Evolutionary conservation across 805 yeast genomes (phyloP), one percentile per base, ranked within the genome.

Genomic region (Candida maesae): DNA sequence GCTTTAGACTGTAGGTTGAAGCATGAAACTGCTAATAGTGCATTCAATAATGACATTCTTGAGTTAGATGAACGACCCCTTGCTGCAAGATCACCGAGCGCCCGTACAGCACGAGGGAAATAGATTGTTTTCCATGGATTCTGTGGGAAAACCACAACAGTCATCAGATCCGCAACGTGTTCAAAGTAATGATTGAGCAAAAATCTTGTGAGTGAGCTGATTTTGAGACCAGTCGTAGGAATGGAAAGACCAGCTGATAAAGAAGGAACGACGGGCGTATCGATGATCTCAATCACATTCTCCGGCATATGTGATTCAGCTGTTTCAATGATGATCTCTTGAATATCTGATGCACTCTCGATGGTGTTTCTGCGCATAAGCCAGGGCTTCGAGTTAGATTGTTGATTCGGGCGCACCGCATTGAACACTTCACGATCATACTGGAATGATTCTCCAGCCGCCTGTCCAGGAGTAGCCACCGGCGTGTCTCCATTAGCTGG

Each of bases 61-160:
- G 95, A 88, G 44, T 77, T 73, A 1, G 90, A 75, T 0, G 95
- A 84, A 38, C 68, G 68, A 0, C 95, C 95, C 30, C 81, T 59
- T 2, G 89, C 80, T 20, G 81, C 75, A 19, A 86, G 63, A 55
- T 88, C 95, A 4, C 95, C 95, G 19, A 88, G 68, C 0, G 95
- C 95, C 68, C 76, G 70, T 24, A 84, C 62, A 1, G 95, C 95
- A 36, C 93, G 63, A 0, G 95, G 95, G 45, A 87, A 79, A 60
- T 85, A 87, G n/a, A 86, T 78, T 3, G 83, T 79, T 52, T 82
- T 83, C 95, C 95, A 88, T 1, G 95, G 95, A 56, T 85, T 88
- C 46, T 81, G 84, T 0, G 84, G 77, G 36, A 79, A 68, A 1
- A 80, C 77, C 17, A 81, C 75, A 4, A 81, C 88, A 0, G 87